Percentiles rank a stretch among this genome's conserved stretches.
Evolutionary conservation across 2,329 filamentous ascomycete genomes (phyloP).

Genomic region (Didymosphaeria variabile): DNA sequence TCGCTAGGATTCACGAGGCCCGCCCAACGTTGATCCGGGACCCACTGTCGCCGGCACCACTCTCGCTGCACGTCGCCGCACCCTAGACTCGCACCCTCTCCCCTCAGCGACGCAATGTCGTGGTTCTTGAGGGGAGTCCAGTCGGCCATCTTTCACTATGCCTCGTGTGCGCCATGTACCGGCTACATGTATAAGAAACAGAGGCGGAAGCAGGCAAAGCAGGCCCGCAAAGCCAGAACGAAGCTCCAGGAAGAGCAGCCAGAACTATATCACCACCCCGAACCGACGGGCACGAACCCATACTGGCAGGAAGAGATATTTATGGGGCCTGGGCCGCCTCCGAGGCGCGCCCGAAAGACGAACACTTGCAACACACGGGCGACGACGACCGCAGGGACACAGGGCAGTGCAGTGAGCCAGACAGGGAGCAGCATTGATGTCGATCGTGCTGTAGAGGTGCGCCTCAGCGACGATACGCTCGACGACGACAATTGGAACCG

Average conservation of each 20-base stretch:
- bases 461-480: conserved; percentile 45
- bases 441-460: conserved; percentile 31
- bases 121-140: conserved; percentile 65
- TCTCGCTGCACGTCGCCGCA: conserved; percentile 14
- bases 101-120: conserved; percentile 38
- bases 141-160: conserved; percentile 79
- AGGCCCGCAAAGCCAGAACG: conserved; percentile 71
- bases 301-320: conserved; percentile 89
- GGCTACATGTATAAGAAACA: conserved; percentile 75
- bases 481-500: conserved; percentile 72
- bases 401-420: conserved; percentile 59
- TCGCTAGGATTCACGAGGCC: conserved; percentile 16
- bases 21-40: conserved; percentile 3
- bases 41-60: conserved; percentile 9
- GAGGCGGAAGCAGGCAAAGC: conserved; percentile 74
- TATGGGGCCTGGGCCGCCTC: conserved; percentile 78
- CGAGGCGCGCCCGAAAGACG: conserved; percentile 65
- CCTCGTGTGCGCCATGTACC: conserved; percentile 81
- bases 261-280: conserved; percentile 78
- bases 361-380: conserved; percentile 64
- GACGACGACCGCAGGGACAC: conserved; percentile 65
- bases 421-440: conserved; percentile 48
- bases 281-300: conserved; percentile 85
- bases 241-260: conserved; percentile 74
- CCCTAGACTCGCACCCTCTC: neutral